Conservation (phyloP, 1,284 basidiomycete species). For the Malassezia obtusa region DNA sequence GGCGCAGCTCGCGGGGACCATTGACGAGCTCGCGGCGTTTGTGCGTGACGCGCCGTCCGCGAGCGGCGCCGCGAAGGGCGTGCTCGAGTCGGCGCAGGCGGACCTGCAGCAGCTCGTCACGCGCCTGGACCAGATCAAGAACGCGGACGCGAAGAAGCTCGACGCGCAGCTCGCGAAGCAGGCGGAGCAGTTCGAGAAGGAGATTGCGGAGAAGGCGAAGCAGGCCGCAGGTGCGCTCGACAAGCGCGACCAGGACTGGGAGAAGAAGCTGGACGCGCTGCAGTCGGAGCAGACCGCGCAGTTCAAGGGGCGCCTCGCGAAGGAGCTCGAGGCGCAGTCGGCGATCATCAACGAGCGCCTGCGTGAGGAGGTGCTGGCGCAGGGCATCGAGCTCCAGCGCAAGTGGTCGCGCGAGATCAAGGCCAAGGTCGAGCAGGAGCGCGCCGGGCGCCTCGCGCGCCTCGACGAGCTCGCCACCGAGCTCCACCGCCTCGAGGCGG, state of each 20-base stretch:
- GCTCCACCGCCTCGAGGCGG: conserved; percentile 78
- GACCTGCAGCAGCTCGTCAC: conserved; percentile 71
- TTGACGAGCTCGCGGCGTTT: conserved; percentile 81
- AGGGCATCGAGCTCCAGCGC: conserved; percentile 92
- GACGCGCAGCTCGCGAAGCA: conserved; percentile 58
- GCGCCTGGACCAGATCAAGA: conserved; percentile 70
- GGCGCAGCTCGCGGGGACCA: conserved; percentile 79
- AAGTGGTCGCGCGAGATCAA: conserved; percentile 95
- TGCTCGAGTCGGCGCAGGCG: conserved; percentile 54
- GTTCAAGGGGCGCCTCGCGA: conserved; percentile 76
- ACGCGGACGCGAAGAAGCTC: conserved; percentile 66
- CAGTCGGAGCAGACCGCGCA: conserved; percentile 62
- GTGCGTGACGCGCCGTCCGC: conserved; percentile 52
- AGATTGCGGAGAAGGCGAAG: conserved; percentile 73
- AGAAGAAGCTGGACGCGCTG: conserved; percentile 71
- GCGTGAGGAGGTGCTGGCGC: conserved; percentile 86
- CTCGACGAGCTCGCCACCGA: conserved; percentile 83
- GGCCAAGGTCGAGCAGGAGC: conserved; percentile 87
- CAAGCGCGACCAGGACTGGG: conserved; percentile 75
- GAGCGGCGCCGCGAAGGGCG: conserved; percentile 57
- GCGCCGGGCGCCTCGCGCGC: conserved; percentile 85
- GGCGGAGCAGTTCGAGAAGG: conserved; percentile 68
- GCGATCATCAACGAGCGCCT: conserved; percentile 77
- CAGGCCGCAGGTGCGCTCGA: conserved; percentile 72
- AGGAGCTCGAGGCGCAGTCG: conserved; percentile 77